Evolutionary conservation across 108 stramenopile genomes (phyloP), one percentile per base, ranked within the genome.

Genomic region (Nitzschia palea): DNA sequence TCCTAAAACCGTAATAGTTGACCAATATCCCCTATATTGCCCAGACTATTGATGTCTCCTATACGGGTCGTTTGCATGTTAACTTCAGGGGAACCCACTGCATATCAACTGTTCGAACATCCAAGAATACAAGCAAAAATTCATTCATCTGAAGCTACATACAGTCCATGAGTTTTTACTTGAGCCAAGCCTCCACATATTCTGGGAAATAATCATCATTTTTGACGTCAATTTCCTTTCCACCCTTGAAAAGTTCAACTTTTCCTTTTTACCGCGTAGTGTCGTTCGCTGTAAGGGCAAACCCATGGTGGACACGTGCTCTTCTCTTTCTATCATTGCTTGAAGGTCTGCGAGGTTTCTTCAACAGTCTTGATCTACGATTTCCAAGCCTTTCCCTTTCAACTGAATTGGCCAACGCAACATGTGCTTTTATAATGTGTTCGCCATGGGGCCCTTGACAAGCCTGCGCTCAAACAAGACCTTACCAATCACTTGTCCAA

Each of bases 401-500:
- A 93, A 89, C 67, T 76, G 68, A 65, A 95, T 79, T 9, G 94
- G 94, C 90, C 96, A 96, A 22, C 96, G 97, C 9, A 97, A 73
- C 37, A 99, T 80, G 74, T 99, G 99, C 78, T 99, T 99, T 88
- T 99, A 99, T 56, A 99, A 50, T 43, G 91, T 77, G 31, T 94
- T 89, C 20, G 95, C 96, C 92, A 99, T 97, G 71, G 98, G 99
- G 1, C 95, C 97, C 59, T 88, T 88, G 27, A 99, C 88, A 14
- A 98, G 67, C 73, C 98, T 96, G 17, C 96, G 82, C 62, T 98
- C 97, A 53, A 96, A 96, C 55, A 98, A 75, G n/a, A 98, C 99
- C 78, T 97, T 97, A 54, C 99, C 99, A 80, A 99, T 93, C 44
- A 99, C 79, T 6, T 98, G 85, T 3, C 99, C 99, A 22, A 96